phyloP scores from a whole-genome alignment of 495 filamentous ascomycete species.

The Neurospora tetraspora region DNA sequence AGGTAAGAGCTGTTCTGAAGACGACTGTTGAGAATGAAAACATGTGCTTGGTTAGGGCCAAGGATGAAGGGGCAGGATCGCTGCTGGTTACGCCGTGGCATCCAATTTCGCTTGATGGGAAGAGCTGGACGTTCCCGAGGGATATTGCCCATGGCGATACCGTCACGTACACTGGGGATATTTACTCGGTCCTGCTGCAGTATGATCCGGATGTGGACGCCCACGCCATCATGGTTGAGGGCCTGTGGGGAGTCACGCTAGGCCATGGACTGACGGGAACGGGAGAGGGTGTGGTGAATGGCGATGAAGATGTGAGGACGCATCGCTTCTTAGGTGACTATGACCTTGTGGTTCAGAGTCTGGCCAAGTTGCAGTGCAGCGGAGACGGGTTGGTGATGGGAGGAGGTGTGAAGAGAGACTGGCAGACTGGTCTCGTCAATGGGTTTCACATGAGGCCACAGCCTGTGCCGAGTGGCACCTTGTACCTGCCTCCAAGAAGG shows the following conservation, averaged over 20 bases:
- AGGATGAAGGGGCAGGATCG: neutral
- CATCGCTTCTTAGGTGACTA: constrained; percentile 36
- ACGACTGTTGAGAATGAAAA: constrained; percentile 13
- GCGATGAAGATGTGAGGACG: constrained; percentile 20
- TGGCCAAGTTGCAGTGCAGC: constrained; percentile 16
- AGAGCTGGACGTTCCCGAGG: constrained; percentile 27
- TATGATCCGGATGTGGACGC: constrained; percentile 24
- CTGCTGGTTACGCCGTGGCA: constrained; percentile 34
- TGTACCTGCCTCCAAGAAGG: no score
- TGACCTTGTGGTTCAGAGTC: constrained; percentile 15
- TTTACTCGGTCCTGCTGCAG: constrained; percentile 35
- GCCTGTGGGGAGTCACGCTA: constrained; percentile 34
- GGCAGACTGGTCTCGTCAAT: constrained; percentile 24
- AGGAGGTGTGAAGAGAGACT: constrained; percentile 23
- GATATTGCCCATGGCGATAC: constrained; percentile 6
- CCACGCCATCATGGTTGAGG: constrained; percentile 29
- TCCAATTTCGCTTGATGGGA: constrained; percentile 18
- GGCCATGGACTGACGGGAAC: constrained; percentile 28
- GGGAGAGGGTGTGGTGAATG: neutral
- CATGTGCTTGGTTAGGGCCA: constrained; percentile 15
- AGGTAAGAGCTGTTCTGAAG: constrained; percentile 28
- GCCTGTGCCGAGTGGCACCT: no score
- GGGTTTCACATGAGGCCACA: constrained; percentile 21
- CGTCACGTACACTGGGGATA: constrained; percentile 26
- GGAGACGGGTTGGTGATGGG: constrained; percentile 24